A percentile compares a stretch with the other conserved stretches of the same genome.
Evolutionary conservation across 2,329 filamentous ascomycete genomes (phyloP).

Genomic region (Hymenoscyphus linearis): DNA sequence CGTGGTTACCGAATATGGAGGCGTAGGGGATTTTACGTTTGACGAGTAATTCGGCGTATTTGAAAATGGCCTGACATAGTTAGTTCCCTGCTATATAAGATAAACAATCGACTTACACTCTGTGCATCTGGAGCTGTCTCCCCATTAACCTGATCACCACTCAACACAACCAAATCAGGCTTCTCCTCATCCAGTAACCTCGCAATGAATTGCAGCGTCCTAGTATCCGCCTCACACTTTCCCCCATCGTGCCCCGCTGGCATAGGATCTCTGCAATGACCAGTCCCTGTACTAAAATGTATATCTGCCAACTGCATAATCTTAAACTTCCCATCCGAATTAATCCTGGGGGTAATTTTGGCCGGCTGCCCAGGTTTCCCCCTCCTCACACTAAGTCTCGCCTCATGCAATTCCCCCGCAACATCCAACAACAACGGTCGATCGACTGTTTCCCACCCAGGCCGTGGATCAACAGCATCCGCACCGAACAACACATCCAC

Average conservation of each 20-base stretch:
- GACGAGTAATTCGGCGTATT: conserved; percentile 79
- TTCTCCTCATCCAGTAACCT: conserved; percentile 85
- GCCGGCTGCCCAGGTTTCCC: conserved; percentile 59
- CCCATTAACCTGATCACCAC: conserved; percentile 92
- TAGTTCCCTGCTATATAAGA: neutral
- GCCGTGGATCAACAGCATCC: conserved; percentile 80
- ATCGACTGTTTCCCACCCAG: conserved; percentile 76
- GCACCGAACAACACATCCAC: conserved; percentile 66
- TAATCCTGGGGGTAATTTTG: conserved; percentile 71
- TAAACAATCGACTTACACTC: conserved; percentile 49
- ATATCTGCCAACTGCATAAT: conserved; percentile 95
- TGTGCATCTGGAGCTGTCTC: conserved; percentile 88
- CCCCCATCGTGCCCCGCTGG: conserved; percentile 67
- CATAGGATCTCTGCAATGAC: conserved; percentile 78
- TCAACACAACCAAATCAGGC: conserved; percentile 85
- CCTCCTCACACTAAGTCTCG: conserved; percentile 72
- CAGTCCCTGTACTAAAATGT: conserved; percentile 86
- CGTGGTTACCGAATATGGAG: conserved; percentile 94
- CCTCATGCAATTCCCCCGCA: conserved; percentile 55
- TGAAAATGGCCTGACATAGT: conserved; percentile 70
- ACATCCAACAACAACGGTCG: conserved; percentile 67
- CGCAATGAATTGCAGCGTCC: conserved; percentile 84
- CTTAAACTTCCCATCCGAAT: conserved; percentile 90
- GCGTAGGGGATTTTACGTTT: conserved; percentile 88
- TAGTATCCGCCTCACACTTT: conserved; percentile 83